phyloP scores from a whole-genome alignment of 1,139 yeast genomes.

The Blastobotrys ciferrii region DNA sequence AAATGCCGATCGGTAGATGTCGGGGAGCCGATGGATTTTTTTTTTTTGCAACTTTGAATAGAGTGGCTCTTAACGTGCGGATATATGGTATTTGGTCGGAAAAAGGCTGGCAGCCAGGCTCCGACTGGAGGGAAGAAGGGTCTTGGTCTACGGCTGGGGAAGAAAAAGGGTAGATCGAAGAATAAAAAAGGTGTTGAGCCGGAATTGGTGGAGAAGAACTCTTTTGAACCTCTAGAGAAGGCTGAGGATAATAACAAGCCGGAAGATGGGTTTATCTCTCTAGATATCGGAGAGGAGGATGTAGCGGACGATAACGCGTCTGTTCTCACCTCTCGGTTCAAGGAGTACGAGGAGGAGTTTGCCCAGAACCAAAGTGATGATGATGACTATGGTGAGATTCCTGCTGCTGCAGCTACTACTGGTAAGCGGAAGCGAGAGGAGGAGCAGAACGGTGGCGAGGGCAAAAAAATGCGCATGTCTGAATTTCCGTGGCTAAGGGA shows the following conservation, averaged over 20 bases:
- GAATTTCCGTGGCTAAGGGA: conserved; percentile 82
- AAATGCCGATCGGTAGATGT: background rate
- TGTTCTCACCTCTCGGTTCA: conserved; percentile 26
- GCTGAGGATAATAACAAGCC: conserved; percentile 31
- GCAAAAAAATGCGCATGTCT: conserved; percentile 30
- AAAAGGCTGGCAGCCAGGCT: background rate
- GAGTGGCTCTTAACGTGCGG: background rate
- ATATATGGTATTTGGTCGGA: background rate
- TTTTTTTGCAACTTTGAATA: too few relatives aligned
- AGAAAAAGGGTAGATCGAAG: conserved; percentile 7
- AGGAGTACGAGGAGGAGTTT: conserved; percentile 27
- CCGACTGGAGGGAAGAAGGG: background rate
- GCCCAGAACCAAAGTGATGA: conserved; percentile 18
- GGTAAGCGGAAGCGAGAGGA: conserved; percentile 12
- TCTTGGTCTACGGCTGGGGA: background rate
- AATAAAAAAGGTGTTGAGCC: background rate
- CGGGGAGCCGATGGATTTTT: background rate
- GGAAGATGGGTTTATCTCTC: conserved; percentile 37
- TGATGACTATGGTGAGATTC: conserved; percentile 21
- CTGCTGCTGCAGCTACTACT: conserved; percentile 7
- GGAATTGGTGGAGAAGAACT: conserved; percentile 1
- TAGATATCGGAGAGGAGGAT: conserved; percentile 25
- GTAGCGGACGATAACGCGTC: conserved; percentile 28
- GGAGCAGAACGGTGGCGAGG: conserved; percentile 17
- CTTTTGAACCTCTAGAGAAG: conserved; percentile 3